Evolutionary conservation across 2,329 filamentous ascomycete species (phyloP).

Genomic region (Sporothrix sp.): DNA sequence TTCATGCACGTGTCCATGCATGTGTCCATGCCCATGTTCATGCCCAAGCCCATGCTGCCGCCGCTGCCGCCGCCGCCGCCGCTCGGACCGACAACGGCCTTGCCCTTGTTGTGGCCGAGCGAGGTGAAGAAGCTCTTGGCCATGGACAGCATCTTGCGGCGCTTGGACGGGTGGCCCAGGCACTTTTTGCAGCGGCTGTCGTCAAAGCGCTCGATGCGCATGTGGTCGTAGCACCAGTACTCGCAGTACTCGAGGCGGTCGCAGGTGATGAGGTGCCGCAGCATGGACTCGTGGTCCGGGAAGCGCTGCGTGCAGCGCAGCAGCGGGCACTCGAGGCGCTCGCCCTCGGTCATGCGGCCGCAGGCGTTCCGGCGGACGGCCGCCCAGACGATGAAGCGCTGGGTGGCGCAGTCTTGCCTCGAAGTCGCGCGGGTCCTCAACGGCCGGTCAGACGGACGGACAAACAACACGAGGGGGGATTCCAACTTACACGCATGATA

Average conservation of each 20-base stretch:
- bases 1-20: too few species aligned
- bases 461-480: not conserved
- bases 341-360: conserved; percentile 35
- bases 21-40: not conserved
- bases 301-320: conserved; percentile 41
- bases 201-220: conserved; percentile 41
- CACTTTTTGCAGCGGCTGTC: conserved; percentile 42
- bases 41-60: not conserved
- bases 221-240: conserved; percentile 48
- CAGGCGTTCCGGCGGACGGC: conserved; percentile 45
- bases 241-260: conserved; percentile 39
- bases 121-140: conserved; percentile 46
- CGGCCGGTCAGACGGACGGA: conserved; percentile 2
- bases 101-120: conserved; percentile 37
- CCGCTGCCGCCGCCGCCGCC: too few species aligned
- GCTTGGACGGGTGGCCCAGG: conserved; percentile 40
- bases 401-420: conserved; percentile 40
- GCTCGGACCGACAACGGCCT: conserved; percentile 21
- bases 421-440: conserved; percentile 35
- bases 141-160: conserved; percentile 41
- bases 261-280: conserved; percentile 42
- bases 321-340: conserved; percentile 43
- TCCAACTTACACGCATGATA: conserved; percentile 19
- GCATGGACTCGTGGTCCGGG: conserved; percentile 43
- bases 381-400: conserved; percentile 48